Base-by-base conservation (phyloP, 2,329 filamentous ascomycete species). In the Diaporthe citrichinensis region DNA sequence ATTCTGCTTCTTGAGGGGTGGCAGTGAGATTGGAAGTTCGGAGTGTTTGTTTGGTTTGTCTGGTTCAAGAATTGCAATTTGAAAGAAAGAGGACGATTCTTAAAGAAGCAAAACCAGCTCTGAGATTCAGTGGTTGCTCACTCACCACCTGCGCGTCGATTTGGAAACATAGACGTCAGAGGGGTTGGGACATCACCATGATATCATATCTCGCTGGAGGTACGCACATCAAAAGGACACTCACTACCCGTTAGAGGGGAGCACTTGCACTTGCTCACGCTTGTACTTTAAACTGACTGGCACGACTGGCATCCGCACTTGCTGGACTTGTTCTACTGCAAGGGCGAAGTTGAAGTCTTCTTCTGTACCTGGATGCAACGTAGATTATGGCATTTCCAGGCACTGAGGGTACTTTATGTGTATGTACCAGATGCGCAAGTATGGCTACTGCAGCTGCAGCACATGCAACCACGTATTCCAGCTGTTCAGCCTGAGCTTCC, bases 141-240 rank as follows among this genome's bases (percentile, higher is more conserved):
- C 34, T 49, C 41, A 65, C 20, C 41, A 49, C n/a, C 25, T 65
- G 41, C 61, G 59, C 65, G 10, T 53, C 8, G 46, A 55, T 69
- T 69, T 23, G 65, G 65, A 69, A 69, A 69, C 6, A 41, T 17
- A 69, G 34, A 69, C 65, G 65, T 69, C 65, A 69, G 65, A 69
- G 49, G 65, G 34, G 65, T 69, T 10, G 49, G 49, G 49, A 69
- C 65, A 69, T 69, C 65, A 69, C 65, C 65, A 69, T 69, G 65
- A 69, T 69, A 69, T 69, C 65, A 69, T 69, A 20, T 53, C 49
- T 28, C 49, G 46, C 65, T 41, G 49, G 65, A 53, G 20, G 65
- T 23, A 53, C 23, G 49, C 65, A 25, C 65, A 51, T 68, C 65
- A 31, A 41, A 25, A 41, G 31, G 34, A 9, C 65, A 39, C 23